Evolutionary conservation across 1,139 yeast genomes (phyloP), one percentile per base, ranked within the genome.

Genomic region (Suhomyces ambrosiae): DNA sequence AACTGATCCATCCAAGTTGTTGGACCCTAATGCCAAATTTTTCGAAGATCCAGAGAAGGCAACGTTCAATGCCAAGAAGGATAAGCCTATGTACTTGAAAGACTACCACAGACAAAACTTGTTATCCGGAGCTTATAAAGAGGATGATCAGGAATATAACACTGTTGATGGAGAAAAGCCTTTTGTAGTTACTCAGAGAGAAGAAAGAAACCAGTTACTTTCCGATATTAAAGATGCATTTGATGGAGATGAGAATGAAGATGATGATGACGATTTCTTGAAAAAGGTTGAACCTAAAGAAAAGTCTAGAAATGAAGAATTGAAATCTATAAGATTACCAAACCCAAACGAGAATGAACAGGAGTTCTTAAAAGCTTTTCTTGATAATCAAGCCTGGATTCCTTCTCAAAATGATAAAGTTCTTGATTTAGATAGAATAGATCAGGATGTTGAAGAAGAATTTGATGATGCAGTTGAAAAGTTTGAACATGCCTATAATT

Each of bases 381-480:
- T 90, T 38, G 78, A 74, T 44, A 77, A 73, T 43, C 87, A 84
- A 50, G 97, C 96, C 0, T 92, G 98, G 98, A 78, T 89, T 41
- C 96, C 96, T 23, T 65, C 65, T 33, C 65, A 73, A 32, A 68
- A 69, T 18, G 82, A 80, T 48, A 77, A 78, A 54, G 70, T 70
- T 4, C 63, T 79, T 24, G 61, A 80, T 30, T 68, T 86, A 32
- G 86, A 82, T 41, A 68, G 73, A 45, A 68, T 71, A 37, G 80
- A 79, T 41, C 68, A 72, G 23, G 83, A 79, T 30, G 94, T 81
- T 45, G 96, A 88, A 50, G 94, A 85, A 35, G 90, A 85, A 38
- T 92, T 90, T 58, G 97, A 90, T 33, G 86, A 87, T 35, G 94
- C 95, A 1, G 97, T 85, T 3, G 98, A 94, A 50, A 71, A 80